These are phyloP conservation scores for Lipomyces yamadae DNA, from an alignment of 805 yeast species.

Conservation along the genomic window DNA sequence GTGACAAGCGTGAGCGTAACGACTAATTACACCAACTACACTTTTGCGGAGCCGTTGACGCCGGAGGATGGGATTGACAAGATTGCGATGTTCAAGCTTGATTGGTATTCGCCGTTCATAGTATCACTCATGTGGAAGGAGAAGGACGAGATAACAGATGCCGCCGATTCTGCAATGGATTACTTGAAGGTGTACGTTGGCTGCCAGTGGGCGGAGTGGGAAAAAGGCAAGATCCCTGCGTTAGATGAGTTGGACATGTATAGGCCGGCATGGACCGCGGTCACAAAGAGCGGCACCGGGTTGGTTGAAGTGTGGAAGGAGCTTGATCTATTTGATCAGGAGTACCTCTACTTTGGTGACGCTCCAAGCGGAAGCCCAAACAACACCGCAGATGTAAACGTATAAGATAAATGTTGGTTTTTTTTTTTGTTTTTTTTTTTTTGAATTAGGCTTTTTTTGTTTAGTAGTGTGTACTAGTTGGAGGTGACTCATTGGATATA, in stretches of 20 bases:
- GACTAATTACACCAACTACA: slow-evolving; percentile 30
- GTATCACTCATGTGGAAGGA: slow-evolving; percentile 34
- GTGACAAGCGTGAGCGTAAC: slow-evolving; percentile 33
- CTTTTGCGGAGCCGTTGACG: slow-evolving; percentile 24
- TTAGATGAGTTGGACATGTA: slow-evolving; percentile 70
- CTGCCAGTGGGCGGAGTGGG: slow-evolving; percentile 82
- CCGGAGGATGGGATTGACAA: slow-evolving; percentile 33
- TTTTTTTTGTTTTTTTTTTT: slow-evolving; percentile 6
- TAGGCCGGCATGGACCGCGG: slow-evolving; percentile 66
- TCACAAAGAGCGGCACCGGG: slow-evolving; percentile 68
- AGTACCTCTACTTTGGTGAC: slow-evolving; percentile 9
- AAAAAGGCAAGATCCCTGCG: slow-evolving; percentile 66
- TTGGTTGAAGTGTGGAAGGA: slow-evolving; percentile 62
- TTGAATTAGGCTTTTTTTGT: background rate
- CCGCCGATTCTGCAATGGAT: slow-evolving; percentile 33
- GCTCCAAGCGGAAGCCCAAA: background rate
- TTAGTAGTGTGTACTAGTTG: background rate
- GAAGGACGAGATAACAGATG: slow-evolving; percentile 42
- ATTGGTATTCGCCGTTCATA: slow-evolving; percentile 30
- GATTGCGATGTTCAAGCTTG: slow-evolving; percentile 35
- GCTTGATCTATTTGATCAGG: slow-evolving; percentile 49
- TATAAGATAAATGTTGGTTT: background rate
- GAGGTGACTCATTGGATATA: too few species aligned
- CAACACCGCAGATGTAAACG: background rate
- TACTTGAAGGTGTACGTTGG: slow-evolving; percentile 61